Evolutionary conservation across 1,284 basidiomycete genomes (phyloP).

Genomic region (Ceratobasidium sp.): DNA sequence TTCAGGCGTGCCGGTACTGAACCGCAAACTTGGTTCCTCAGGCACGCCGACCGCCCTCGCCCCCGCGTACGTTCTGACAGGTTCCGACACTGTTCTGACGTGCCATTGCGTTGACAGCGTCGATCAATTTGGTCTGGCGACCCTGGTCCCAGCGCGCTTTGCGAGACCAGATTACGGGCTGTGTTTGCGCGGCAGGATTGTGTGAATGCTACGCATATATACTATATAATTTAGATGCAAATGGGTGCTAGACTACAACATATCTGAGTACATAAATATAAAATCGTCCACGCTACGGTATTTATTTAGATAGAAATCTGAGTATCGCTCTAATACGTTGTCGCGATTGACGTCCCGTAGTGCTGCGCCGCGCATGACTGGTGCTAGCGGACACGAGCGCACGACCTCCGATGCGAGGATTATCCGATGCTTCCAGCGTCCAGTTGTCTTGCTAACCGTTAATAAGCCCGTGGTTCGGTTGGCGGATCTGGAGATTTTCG

Average conservation of each 20-base stretch:
- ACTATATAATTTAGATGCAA: neutral
- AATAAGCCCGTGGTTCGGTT: neutral
- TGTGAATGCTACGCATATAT: too few relatives aligned
- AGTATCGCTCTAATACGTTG: neutral
- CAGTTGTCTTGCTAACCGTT: neutral
- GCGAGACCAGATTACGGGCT: too few relatives aligned
- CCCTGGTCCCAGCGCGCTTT: too few relatives aligned
- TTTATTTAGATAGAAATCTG: conserved; percentile 21
- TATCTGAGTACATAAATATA: neutral
- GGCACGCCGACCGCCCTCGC: too few relatives aligned
- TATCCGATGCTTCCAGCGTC: neutral
- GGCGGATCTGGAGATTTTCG: neutral
- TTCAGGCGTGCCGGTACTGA: too few relatives aligned
- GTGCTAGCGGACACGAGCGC: conserved; percentile 1
- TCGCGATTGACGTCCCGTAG: conserved; percentile 10
- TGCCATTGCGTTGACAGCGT: too few relatives aligned
- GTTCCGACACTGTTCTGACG: too few relatives aligned
- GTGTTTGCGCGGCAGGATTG: too few relatives aligned
- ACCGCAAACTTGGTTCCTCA: too few relatives aligned
- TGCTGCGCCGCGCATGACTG: neutral
- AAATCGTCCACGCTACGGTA: conserved; percentile 18
- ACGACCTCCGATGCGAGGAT: neutral
- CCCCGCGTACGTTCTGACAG: too few relatives aligned
- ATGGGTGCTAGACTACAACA: too few relatives aligned
- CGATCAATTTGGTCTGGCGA: too few relatives aligned